A percentile compares a stretch with the other conserved stretches of the same genome.
phyloP scores from a whole-genome alignment of 1,284 basidiomycete genomes.

The Sparassis latifolia region DNA sequence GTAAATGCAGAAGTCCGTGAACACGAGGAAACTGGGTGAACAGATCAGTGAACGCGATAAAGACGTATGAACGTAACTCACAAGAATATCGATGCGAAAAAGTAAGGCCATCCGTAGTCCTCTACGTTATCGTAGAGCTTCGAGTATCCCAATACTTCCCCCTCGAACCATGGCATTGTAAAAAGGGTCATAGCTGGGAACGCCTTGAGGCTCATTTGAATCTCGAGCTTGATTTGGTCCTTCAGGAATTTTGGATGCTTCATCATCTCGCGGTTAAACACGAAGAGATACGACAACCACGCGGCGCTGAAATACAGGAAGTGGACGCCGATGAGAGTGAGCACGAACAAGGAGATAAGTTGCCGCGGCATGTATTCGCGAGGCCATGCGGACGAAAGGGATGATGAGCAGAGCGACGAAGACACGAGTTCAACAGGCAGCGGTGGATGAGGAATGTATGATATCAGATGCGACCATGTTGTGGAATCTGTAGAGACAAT shows the following conservation, averaged over 20 bases:
- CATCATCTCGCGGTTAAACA: constrained; percentile 98
- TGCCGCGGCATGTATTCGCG: constrained; percentile 80
- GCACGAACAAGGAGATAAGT: constrained; percentile 61
- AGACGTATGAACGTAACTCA: constrained; percentile 31
- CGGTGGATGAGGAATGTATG: constrained; percentile 52
- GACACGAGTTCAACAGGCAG: constrained; percentile 28
- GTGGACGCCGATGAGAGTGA: constrained; percentile 82
- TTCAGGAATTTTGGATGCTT: constrained; percentile 91
- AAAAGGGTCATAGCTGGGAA: constrained; percentile 80
- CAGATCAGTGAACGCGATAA: not conserved
- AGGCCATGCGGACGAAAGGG: constrained; percentile 63
- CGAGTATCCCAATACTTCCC: constrained; percentile 85
- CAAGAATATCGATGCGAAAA: constrained; percentile 58
- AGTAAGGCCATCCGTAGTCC: constrained; percentile 66
- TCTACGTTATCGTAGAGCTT: constrained; percentile 73
- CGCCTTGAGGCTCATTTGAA: constrained; percentile 66
- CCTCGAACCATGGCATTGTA: constrained; percentile 92
- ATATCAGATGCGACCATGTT: constrained; percentile 49
- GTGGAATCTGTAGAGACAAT: constrained; percentile 24
- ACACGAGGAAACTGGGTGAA: constrained; percentile 73
- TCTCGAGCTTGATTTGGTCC: constrained; percentile 83
- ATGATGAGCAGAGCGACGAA: constrained; percentile 21
- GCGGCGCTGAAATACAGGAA: constrained; percentile 87
- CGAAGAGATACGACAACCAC: constrained; percentile 72
- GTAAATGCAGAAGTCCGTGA: constrained; percentile 95